Evolutionary conservation across 805 yeast species (phyloP).

Genomic region (Saccharomycopsis lassenensis): DNA sequence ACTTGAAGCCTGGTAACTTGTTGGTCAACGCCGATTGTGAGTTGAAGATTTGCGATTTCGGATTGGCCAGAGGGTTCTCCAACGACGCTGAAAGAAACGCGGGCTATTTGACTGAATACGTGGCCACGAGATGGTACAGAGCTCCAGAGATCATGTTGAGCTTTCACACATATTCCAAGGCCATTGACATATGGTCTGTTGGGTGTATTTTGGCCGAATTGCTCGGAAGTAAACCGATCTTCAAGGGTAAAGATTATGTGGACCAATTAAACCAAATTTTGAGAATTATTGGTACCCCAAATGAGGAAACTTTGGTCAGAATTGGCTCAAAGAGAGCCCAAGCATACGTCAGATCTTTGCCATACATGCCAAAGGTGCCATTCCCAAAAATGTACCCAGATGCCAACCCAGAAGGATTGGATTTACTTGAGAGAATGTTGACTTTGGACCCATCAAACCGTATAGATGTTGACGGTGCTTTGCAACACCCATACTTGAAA

Average conservation of each 20-base stretch:
- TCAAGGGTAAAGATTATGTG: slow-evolving; percentile 92
- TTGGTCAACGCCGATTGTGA: slow-evolving; percentile 95
- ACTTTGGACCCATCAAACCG: slow-evolving; percentile 81
- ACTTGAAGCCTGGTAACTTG: slow-evolving; percentile 87
- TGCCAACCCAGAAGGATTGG: slow-evolving; percentile 82
- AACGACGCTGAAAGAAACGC: slow-evolving; percentile 74
- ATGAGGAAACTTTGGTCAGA: slow-evolving; percentile 51
- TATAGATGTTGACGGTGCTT: slow-evolving; percentile 80
- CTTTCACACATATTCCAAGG: slow-evolving; percentile 89
- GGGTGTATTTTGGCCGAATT: slow-evolving; percentile 95
- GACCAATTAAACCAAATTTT: slow-evolving; percentile 87
- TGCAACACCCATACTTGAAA: slow-evolving; percentile 77
- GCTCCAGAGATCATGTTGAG: slow-evolving; percentile 97
- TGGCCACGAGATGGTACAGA: slow-evolving; percentile 97
- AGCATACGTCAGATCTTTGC: slow-evolving; percentile 79
- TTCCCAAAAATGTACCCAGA: slow-evolving; percentile 61
- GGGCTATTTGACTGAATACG: slow-evolving; percentile 95
- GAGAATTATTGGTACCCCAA: slow-evolving; percentile 85
- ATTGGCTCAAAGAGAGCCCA: slow-evolving; percentile 86
- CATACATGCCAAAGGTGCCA: slow-evolving; percentile 73
- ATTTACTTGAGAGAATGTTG: slow-evolving; percentile 64
- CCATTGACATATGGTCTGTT: slow-evolving; percentile 96
- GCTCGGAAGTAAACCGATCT: slow-evolving; percentile 81
- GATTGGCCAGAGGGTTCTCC: slow-evolving; percentile 86
- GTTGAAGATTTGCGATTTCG: slow-evolving; percentile 92